These are phyloP conservation scores for Penicillium nordicum DNA, from an alignment of 2,329 filamentous ascomycete genomes.

Conservation along the genomic window DNA sequence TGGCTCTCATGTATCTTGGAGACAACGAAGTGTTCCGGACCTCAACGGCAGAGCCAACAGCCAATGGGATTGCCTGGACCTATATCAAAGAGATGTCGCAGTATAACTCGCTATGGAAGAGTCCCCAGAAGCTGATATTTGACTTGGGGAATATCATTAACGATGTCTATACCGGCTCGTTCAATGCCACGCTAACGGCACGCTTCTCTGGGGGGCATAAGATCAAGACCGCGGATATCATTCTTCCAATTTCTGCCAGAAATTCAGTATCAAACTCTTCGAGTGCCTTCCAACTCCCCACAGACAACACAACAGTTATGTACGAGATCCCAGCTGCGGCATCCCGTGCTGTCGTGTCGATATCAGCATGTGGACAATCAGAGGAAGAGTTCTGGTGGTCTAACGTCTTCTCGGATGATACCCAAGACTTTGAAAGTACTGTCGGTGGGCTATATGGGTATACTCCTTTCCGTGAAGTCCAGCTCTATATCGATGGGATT, in stretches of 20 bases:
- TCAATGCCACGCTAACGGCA: constrained; percentile 71
- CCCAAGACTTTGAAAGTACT: constrained; percentile 55
- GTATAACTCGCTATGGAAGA: constrained; percentile 65
- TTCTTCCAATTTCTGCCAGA: constrained; percentile 57
- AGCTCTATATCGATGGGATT: constrained; percentile 68
- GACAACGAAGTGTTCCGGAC: constrained; percentile 80
- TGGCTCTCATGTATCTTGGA: constrained; percentile 71
- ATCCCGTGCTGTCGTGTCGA: constrained; percentile 67
- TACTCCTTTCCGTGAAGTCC: constrained; percentile 74
- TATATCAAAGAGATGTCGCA: constrained; percentile 76
- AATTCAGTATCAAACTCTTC: constrained; percentile 44
- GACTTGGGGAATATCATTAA: constrained; percentile 73
- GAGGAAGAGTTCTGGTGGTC: constrained; percentile 84
- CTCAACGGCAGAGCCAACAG: constrained; percentile 74
- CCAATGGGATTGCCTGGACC: constrained; percentile 68
- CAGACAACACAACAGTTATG: constrained; percentile 57
- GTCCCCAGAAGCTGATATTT: constrained; percentile 71
- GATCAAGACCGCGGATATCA: constrained; percentile 55
- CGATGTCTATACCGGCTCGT: constrained; percentile 66
- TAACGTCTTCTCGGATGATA: constrained; percentile 65
- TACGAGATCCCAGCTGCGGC: constrained; percentile 64
- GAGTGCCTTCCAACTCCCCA: constrained; percentile 67
- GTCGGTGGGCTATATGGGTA: constrained; percentile 61
- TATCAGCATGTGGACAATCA: constrained; percentile 74
- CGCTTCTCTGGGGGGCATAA: constrained; percentile 60